Evolutionary conservation across 345 rosid species (phyloP).

Genomic region (Isatis tinctoria): DNA sequence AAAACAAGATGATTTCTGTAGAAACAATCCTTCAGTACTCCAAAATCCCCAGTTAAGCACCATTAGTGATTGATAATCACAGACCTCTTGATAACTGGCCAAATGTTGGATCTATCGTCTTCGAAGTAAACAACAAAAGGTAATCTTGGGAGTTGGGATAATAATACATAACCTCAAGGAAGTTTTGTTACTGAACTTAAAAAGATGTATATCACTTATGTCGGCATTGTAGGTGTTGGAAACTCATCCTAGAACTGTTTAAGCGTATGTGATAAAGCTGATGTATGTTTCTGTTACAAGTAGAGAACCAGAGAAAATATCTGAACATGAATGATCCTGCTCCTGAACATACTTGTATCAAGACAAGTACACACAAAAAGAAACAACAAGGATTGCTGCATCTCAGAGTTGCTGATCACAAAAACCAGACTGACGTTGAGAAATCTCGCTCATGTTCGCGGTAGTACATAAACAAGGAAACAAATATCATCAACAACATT

Average conservation of each 20-base stretch:
- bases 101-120: constrained; percentile 65
- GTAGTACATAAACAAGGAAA: not conserved
- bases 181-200: not conserved
- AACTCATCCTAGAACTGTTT: not conserved
- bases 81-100: constrained; percentile 83
- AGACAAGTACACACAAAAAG: not conserved
- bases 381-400: not conserved
- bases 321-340: not conserved
- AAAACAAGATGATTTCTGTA: too few species aligned
- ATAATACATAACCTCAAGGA: not conserved
- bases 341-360: not conserved
- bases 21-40: too few species aligned
- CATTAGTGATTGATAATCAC: constrained; percentile 55
- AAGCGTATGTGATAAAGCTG: not conserved
- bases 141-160: not conserved
- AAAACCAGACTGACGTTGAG: not conserved
- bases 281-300: not conserved
- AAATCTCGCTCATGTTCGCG: not conserved
- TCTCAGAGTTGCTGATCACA: not conserved
- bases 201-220: not conserved
- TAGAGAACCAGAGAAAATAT: not conserved
- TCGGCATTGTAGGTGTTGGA: not conserved
- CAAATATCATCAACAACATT: constrained; percentile 10
- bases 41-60: constrained; percentile 78
- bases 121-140: constrained; percentile 48